Percentiles rank a stretch among this genome's conserved stretches.
Evolutionary conservation across 1,139 yeast species (phyloP).

Genomic region (Suhomyces atakaporum): DNA sequence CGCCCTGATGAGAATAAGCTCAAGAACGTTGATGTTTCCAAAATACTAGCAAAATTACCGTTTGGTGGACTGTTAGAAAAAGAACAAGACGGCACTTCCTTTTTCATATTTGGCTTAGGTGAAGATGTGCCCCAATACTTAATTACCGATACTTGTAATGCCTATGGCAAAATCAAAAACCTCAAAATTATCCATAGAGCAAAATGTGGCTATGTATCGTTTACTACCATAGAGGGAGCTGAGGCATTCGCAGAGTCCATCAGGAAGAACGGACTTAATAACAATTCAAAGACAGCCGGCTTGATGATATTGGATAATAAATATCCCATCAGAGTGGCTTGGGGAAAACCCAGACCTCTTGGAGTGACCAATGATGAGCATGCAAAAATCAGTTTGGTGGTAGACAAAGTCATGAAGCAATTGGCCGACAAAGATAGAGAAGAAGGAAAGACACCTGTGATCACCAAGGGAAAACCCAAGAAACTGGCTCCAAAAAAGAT

Average conservation of each 20-base stretch:
- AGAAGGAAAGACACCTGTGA: background rate
- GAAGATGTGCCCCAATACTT: conserved; percentile 66
- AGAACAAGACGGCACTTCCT: conserved; percentile 50
- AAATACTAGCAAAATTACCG: conserved; percentile 57
- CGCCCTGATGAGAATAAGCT: conserved; percentile 20
- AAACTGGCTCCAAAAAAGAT: background rate
- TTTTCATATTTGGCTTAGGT: conserved; percentile 74
- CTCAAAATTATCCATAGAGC: conserved; percentile 61
- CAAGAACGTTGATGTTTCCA: conserved; percentile 47
- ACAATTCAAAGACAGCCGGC: conserved; percentile 35
- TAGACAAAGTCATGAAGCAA: conserved; percentile 59
- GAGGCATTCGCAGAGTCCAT: conserved; percentile 52
- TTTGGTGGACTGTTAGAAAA: conserved; percentile 54
- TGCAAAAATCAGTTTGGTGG: conserved; percentile 54
- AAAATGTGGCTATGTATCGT: conserved; percentile 65
- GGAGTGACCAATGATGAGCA: conserved; percentile 52
- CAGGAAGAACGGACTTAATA: conserved; percentile 28
- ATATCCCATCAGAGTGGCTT: conserved; percentile 58
- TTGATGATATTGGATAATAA: conserved; percentile 33
- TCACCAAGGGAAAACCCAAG: conserved; percentile 1
- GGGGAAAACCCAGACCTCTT: conserved; percentile 62
- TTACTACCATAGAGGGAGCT: conserved; percentile 51
- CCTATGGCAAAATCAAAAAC: conserved; percentile 49
- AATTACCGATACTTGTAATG: conserved; percentile 50
- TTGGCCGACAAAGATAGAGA: conserved; percentile 44